Evolutionary conservation across 139 green algal species (phyloP).

Genomic region (Micractinium sp.): DNA sequence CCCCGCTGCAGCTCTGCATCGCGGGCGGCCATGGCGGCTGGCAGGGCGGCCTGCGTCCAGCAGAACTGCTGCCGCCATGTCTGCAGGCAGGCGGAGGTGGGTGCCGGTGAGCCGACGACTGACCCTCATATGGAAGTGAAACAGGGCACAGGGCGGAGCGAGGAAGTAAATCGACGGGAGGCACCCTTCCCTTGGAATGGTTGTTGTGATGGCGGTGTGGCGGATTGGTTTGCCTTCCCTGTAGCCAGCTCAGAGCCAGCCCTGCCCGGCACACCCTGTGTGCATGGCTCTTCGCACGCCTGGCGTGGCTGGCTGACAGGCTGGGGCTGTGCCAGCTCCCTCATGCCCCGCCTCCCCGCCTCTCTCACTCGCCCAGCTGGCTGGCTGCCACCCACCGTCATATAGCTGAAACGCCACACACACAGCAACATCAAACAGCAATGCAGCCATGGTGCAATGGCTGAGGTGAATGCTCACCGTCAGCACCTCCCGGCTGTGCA

Average conservation of each 20-base stretch:
- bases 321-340: too few species aligned
- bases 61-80: constrained; percentile 9
- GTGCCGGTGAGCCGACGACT: background rate
- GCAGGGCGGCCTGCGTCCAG: constrained; percentile 3
- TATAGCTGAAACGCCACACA: too few species aligned
- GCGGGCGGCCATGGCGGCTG: background rate
- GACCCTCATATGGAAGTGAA: too few species aligned
- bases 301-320: too few species aligned
- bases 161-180: background rate
- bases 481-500: background rate
- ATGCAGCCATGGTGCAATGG: background rate
- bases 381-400: too few species aligned
- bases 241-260: too few species aligned
- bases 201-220: background rate
- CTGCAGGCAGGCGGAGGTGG: background rate
- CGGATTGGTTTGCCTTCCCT: too few species aligned
- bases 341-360: too few species aligned
- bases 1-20: background rate
- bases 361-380: too few species aligned
- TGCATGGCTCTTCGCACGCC: too few species aligned
- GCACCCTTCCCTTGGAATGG: background rate
- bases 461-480: background rate
- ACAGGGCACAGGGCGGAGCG: background rate
- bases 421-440: too few species aligned
- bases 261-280: too few species aligned